phyloP scores from a whole-genome alignment of 1,139 yeast species.

The Magnusiomyces sp. region DNA sequence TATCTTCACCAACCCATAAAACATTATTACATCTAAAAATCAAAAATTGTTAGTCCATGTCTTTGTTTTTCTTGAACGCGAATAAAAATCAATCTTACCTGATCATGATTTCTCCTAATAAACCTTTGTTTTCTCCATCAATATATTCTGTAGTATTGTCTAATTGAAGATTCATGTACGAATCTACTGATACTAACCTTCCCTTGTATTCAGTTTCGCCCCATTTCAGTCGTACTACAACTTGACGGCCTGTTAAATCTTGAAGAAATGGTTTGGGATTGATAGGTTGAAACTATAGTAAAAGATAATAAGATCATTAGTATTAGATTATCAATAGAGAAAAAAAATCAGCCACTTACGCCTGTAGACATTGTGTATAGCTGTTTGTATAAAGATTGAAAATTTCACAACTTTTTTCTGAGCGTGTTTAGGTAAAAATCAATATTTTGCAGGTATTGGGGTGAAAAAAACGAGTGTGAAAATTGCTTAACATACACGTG shows the following conservation, averaged over 20 bases:
- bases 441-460: conserved; percentile 10
- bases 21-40: conserved; percentile 36
- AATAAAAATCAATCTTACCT: conserved; percentile 38
- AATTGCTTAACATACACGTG: no score
- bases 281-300: conserved; percentile 52
- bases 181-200: conserved; percentile 70
- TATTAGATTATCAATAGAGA: neutral
- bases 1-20: conserved; percentile 33
- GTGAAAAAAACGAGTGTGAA: no score
- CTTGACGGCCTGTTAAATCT: conserved; percentile 57
- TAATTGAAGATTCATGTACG: conserved; percentile 84
- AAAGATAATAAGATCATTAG: neutral
- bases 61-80: conserved; percentile 29
- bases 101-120: conserved; percentile 74
- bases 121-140: conserved; percentile 46
- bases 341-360: conserved; percentile 4
- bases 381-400: neutral
- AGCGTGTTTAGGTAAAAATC: conserved; percentile 20
- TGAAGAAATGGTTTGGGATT: conserved; percentile 90
- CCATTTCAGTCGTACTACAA: conserved; percentile 88
- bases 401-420: neutral
- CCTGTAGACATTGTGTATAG: neutral
- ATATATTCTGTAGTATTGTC: conserved; percentile 60
- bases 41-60: neutral
- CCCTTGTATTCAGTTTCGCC: conserved; percentile 89